Evolutionary conservation across 1,284 basidiomycete species (phyloP).

Genomic region (Cerioporus squamosus): DNA sequence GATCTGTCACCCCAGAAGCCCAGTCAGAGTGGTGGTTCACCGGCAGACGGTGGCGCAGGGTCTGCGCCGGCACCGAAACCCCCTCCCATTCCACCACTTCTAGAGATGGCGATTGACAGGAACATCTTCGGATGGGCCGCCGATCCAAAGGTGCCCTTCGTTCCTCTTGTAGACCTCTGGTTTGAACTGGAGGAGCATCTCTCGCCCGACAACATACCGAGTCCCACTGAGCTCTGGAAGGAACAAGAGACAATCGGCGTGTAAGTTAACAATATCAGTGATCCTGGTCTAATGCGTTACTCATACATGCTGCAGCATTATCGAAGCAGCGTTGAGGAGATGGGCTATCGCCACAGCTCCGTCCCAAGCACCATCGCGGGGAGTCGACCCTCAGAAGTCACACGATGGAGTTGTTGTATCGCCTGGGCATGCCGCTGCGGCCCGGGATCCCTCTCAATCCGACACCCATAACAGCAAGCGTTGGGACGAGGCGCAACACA

Average conservation of each 20-base stretch:
- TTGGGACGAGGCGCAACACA: too few species aligned
- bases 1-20: too few species aligned
- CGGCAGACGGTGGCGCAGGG: neutral
- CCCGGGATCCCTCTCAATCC: too few species aligned
- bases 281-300: neutral
- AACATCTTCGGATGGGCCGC: neutral
- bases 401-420: too few species aligned
- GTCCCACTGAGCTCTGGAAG: neutral
- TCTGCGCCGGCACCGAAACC: too few species aligned
- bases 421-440: too few species aligned
- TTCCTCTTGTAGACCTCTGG: slow-evolving; percentile 10
- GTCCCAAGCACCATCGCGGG: too few species aligned
- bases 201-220: neutral
- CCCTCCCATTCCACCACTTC: neutral
- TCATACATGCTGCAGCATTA: neutral
- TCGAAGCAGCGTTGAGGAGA: neutral
- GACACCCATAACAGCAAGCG: too few species aligned
- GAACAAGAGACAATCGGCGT: neutral
- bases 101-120: neutral
- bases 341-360: too few species aligned
- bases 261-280: neutral
- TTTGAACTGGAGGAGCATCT: slow-evolving; percentile 1
- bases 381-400: too few species aligned
- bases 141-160: neutral
- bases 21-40: too few species aligned